Conservation (phyloP, 768 basidiomycete genomes). For the Sporobolomyces pararoseus region DNA sequence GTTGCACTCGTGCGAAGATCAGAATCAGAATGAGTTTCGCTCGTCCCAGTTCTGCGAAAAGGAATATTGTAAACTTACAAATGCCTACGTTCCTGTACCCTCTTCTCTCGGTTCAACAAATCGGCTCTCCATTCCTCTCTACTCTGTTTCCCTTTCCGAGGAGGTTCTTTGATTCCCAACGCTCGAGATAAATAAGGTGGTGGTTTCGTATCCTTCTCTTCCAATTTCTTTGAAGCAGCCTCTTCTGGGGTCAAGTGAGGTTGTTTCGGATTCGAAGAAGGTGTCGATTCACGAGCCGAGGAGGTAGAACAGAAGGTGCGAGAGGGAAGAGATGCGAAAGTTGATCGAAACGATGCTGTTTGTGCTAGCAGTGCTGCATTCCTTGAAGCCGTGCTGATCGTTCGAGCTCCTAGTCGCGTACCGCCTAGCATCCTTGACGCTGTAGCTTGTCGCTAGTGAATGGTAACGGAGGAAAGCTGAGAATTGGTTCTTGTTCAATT, state of each 20-base stretch:
- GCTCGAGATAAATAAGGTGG: slow-evolving; percentile 55
- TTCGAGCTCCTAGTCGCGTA: not conserved
- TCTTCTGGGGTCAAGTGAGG: slow-evolving; percentile 37
- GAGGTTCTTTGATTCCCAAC: slow-evolving; percentile 69
- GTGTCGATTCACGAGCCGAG: not conserved
- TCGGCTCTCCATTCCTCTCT: slow-evolving; percentile 65
- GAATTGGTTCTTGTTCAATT: too few relatives aligned
- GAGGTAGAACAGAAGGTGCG: not conserved
- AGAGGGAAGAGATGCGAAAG: not conserved
- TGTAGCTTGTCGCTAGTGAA: too few relatives aligned
- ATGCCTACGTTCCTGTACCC: slow-evolving; percentile 62
- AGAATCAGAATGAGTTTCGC: not conserved
- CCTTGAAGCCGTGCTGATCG: too few relatives aligned
- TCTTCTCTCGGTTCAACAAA: slow-evolving; percentile 65
- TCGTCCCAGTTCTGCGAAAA: slow-evolving; percentile 42
- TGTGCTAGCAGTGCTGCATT: too few relatives aligned
- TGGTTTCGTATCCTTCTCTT: slow-evolving; percentile 28
- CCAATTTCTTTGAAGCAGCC: slow-evolving; percentile 18
- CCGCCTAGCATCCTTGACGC: not conserved
- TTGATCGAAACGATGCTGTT: not conserved
- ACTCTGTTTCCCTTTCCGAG: slow-evolving; percentile 60
- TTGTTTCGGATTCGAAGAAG: not conserved
- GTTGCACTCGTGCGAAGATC: not conserved
- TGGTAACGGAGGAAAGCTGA: too few relatives aligned
- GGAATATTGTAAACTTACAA: slow-evolving; percentile 42